Base-by-base conservation (phyloP, 768 basidiomycete genomes). In the Dioszegia hungarica region DNA sequence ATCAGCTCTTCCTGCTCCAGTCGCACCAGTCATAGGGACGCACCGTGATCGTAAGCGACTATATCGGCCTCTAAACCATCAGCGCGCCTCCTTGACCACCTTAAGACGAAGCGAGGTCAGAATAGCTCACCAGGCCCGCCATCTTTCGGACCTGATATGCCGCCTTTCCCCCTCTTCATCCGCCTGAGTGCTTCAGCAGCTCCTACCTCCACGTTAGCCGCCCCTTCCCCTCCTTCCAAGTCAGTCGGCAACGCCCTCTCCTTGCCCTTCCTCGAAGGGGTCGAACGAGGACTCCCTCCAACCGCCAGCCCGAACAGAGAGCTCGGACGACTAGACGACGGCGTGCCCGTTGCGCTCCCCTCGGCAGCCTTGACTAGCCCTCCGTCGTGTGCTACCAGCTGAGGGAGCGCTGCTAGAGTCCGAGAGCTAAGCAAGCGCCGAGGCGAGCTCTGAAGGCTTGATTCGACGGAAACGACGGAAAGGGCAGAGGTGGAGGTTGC, bases 401-500 rank as follows among this genome's bases (percentile, higher is more conserved):
- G n/a, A n/a, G n/a, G n/a, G n/a, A n/a, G n/a, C n/a, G n/a, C n/a
- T n/a, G n/a, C n/a, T n/a, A n/a, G n/a, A n/a, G n/a, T n/a, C n/a
- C n/a, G n/a, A n/a, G n/a, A n/a, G n/a, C n/a, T 55, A 10, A 49
- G 36, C 1, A 51, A 33, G 20, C 29, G 33, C 8, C 49, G 34
- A 51, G 54, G 40, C 8, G 44, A 33, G 6, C 48, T 22, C 19
- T 57, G 37, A 28, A 53, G 47, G 3, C 45, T 49, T 1, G 61
- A 57, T 31, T 63, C 57, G 40, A 61, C 60, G 22, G 66, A 64
- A 2, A 61, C 47, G 20, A 50, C 60, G 17, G 66, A 62, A 1
- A 67, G 33, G 11, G 64, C 56, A 1, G 66, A 67, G 20, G 66
- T 56, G 8, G 66, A 67, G 19, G 66, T 67, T 1, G 66, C 59